Evolutionary conservation across 495 filamentous ascomycete genomes (phyloP), one percentile per base, ranked within the genome.

Genomic region (Thermochaetoides thermophila): DNA sequence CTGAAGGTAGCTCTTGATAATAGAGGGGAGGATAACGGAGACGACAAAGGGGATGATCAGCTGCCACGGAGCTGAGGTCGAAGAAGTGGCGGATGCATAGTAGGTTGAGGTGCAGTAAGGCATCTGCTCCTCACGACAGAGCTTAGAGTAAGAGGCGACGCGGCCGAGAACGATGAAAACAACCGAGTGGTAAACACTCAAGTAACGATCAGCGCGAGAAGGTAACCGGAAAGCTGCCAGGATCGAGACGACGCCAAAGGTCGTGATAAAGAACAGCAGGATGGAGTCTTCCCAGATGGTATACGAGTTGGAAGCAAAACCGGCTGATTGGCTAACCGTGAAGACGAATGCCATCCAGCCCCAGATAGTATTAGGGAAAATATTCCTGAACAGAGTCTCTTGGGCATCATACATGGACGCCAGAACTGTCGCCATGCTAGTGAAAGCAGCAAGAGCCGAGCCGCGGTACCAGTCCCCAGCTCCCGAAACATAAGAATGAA

Each of bases 261-360:
- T 91, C 3, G 72, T 69, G 34, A 95, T 71, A 62, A 95, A 85
- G 60, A 87, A 91, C 2, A 86, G 60, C n/a, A 92, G 64, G 28
- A 92, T 93, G 12, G 84, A 80, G 44, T 96, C 91, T 59, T 99
- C 89, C 91, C 91, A 96, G 40, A 99, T 93, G 4, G 87, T 96
- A 56, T 84, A 99, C 2, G 89, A 96, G 50, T 96, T 99, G 4
- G 89, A 87, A 0, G 84, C 89, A 55, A 95, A 96, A 23, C 86
- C 87, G 41, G 82, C 57, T 11, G 82, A 89, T 50, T 91, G 83
- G 42, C 73, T 71, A 17, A 82, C 52, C 0, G 85, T 87, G 42
- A 93, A 82, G 17, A 86, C 49, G 25, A 86, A 53, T 1, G 81
- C 76, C 33, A 93, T 63, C 76, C 82, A 83, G 12, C 84, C 81